These are phyloP conservation scores for Whalleya microplaca DNA, from an alignment of 2,329 filamentous ascomycete species.

Conservation along the genomic window DNA sequence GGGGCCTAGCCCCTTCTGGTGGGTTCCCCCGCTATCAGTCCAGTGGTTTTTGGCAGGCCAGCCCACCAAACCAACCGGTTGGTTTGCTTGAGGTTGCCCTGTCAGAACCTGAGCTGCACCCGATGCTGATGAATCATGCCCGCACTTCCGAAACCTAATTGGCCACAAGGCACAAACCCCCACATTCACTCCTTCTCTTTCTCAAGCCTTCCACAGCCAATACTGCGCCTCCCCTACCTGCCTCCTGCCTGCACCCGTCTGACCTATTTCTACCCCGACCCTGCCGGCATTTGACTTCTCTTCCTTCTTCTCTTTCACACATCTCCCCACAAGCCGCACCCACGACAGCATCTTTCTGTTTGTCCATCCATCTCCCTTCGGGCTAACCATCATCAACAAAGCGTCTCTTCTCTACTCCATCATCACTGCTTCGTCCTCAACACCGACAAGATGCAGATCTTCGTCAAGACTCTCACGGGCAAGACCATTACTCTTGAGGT, in stretches of 20 bases:
- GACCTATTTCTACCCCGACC: slow-evolving; percentile 23
- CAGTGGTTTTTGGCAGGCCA: slow-evolving; percentile 2
- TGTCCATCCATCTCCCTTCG: slow-evolving; percentile 15
- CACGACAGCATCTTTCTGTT: slow-evolving; percentile 1
- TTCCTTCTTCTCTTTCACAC: slow-evolving; percentile 8
- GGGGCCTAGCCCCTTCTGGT: slow-evolving; percentile 34
- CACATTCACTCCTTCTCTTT: slow-evolving; percentile 29
- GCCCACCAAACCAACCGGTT: slow-evolving; percentile 8
- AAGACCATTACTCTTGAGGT: slow-evolving; percentile 87
- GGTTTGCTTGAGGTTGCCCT: not conserved
- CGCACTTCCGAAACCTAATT: slow-evolving; percentile 22
- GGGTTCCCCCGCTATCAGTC: slow-evolving; percentile 34
- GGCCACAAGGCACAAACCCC: slow-evolving; percentile 11
- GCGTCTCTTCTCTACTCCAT: slow-evolving; percentile 8
- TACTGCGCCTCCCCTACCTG: slow-evolving; percentile 34
- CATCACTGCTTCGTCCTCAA: slow-evolving; percentile 26
- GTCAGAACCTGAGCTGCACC: not conserved
- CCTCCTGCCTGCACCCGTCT: slow-evolving; percentile 26
- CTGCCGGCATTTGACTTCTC: slow-evolving; percentile 17
- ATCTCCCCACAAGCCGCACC: slow-evolving; percentile 29
- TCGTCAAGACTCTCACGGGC: slow-evolving; percentile 95
- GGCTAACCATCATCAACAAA: slow-evolving; percentile 19
- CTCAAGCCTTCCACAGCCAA: slow-evolving; percentile 38
- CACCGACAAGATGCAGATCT: slow-evolving; percentile 83
- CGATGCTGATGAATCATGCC: slow-evolving; percentile 35